Percentiles rank a stretch among this genome's conserved stretches.
Conservation (phyloP, 495 filamentous ascomycete species). For the Physcia stellaris region DNA sequence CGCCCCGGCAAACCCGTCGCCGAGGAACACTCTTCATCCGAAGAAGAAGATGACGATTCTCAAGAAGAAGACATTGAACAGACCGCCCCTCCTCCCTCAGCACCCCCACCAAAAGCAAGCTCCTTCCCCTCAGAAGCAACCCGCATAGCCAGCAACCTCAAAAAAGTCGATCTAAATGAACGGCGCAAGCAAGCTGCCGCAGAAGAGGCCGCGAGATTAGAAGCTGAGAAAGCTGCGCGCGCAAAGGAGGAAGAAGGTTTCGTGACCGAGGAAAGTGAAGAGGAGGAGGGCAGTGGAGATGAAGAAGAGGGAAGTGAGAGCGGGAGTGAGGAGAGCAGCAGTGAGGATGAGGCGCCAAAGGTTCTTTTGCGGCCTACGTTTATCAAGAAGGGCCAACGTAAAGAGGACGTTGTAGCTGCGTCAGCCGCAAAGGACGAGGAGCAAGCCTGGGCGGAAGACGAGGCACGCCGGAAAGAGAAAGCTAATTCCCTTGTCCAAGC, state of each 20-base stretch:
- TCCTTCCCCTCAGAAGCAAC: slow-evolving; percentile 38
- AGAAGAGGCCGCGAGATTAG: slow-evolving; percentile 30
- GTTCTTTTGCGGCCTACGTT: slow-evolving; percentile 80
- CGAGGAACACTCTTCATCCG: slow-evolving; percentile 49
- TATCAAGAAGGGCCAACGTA: slow-evolving; percentile 69
- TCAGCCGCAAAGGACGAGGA: slow-evolving; percentile 27
- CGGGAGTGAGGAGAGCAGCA: slow-evolving; percentile 40
- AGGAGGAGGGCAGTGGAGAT: slow-evolving; percentile 36
- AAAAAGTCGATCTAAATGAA: slow-evolving; percentile 53
- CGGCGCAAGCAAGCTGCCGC: slow-evolving; percentile 30
- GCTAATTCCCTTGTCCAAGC: slow-evolving; percentile 74
- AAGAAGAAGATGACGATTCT: slow-evolving; percentile 44
- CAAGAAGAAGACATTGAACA: slow-evolving; percentile 30
- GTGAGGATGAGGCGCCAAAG: slow-evolving; percentile 62
- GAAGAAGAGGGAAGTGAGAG: slow-evolving; percentile 22
- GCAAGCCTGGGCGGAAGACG: slow-evolving; percentile 38
- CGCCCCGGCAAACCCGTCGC: slow-evolving; percentile 71
- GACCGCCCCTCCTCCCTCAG: slow-evolving; percentile 25
- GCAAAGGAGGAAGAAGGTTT: slow-evolving; percentile 59
- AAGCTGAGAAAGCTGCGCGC: slow-evolving; percentile 14
- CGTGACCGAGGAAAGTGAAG: slow-evolving; percentile 46
- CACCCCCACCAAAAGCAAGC: slow-evolving; percentile 42
- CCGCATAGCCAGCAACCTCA: slow-evolving; percentile 43
- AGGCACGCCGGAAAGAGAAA: slow-evolving; percentile 45
- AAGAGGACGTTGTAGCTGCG: slow-evolving; percentile 16